Evolutionary conservation across 2,329 filamentous ascomycete genomes (phyloP), one percentile per base, ranked within the genome.

Genomic region (Paecilomyces dactylethromorphus): DNA sequence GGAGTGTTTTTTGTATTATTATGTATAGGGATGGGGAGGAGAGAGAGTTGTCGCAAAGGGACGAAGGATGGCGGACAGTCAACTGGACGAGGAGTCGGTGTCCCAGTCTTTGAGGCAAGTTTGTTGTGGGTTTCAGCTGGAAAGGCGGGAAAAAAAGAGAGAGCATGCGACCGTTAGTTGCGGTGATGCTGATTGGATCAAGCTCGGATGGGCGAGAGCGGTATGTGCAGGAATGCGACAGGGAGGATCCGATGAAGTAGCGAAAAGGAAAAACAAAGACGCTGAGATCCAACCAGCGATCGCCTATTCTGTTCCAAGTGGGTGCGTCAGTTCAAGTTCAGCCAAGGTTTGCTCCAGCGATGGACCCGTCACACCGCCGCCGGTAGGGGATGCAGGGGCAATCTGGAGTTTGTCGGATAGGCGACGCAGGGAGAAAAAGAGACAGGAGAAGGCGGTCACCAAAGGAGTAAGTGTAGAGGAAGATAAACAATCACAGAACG

Each of bases 181-280:
- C 54, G 51, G 35, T 52, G 54, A 61, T 58, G 58, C 57, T 64
- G 63, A 66, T 65, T 66, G 63, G 63, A 58, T 57, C 50, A 50
- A 57, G 54, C 21, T 56, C 24, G 53, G 56, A 58, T 56, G 29
- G 31, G 29, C 53, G 5, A 4, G 11, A 22, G 49, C 24, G 49
- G 50, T 24, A 57, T 31, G 29, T 53, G 52, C 50, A 61, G 31
- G 59, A 59, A 60, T 58, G 57, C 54, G 35, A 56, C 57, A 50
- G 32, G 39, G 49, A 45, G 51, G 45, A 32, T 21, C 29, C 15
- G 26, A 50, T 29, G 56, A 54, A 7, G 26, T 2, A 29, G 26
- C 3, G 26, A 29, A 29, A 29, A 29, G 26, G 32, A 29, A 56
- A 22, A 53, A 53, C 26, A 54, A 57, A 54, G 21, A 52, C 21